Evolutionary conservation across 768 basidiomycete species (phyloP).

Genomic region (Neoboletus subvelutipes): DNA sequence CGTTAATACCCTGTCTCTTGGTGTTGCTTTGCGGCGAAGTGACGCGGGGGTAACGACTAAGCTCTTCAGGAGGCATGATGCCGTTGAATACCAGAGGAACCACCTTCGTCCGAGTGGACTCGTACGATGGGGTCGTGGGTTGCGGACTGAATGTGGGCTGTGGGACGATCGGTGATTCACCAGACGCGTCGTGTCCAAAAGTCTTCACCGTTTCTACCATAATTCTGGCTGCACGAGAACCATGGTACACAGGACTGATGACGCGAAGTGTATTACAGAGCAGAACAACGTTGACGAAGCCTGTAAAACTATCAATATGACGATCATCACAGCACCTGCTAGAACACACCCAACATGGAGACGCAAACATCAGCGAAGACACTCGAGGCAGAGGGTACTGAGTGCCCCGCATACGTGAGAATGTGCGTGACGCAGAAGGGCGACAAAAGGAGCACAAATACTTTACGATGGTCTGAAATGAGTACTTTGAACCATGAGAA

Average conservation of each 20-base stretch:
- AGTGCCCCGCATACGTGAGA: conserved; percentile 46
- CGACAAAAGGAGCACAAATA: conserved; percentile 56
- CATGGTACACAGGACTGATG: conserved; percentile 51
- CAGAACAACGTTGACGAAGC: conserved; percentile 62
- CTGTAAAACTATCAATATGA: conserved; percentile 35
- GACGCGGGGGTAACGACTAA: conserved; percentile 7
- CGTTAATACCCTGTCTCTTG: neutral
- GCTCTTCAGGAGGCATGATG: conserved; percentile 7
- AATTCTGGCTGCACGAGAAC: conserved; percentile 6
- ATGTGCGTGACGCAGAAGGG: conserved; percentile 57
- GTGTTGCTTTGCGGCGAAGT: conserved; percentile 10
- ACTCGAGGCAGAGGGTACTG: conserved; percentile 44
- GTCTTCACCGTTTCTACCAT: conserved; percentile 15
- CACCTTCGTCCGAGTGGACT: conserved; percentile 3
- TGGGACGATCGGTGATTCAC: conserved; percentile 20
- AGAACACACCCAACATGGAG: conserved; percentile 52
- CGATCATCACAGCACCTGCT: neutral
- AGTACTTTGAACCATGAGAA: neutral
- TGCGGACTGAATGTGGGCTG: neutral
- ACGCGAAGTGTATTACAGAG: conserved; percentile 69
- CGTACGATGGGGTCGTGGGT: neutral
- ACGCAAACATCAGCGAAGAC: conserved; percentile 53
- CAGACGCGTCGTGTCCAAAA: conserved; percentile 26
- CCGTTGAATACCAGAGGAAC: neutral
- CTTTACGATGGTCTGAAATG: conserved; percentile 34